Conservation (phyloP, 768 basidiomycete species). For the Mycena floridula region DNA sequence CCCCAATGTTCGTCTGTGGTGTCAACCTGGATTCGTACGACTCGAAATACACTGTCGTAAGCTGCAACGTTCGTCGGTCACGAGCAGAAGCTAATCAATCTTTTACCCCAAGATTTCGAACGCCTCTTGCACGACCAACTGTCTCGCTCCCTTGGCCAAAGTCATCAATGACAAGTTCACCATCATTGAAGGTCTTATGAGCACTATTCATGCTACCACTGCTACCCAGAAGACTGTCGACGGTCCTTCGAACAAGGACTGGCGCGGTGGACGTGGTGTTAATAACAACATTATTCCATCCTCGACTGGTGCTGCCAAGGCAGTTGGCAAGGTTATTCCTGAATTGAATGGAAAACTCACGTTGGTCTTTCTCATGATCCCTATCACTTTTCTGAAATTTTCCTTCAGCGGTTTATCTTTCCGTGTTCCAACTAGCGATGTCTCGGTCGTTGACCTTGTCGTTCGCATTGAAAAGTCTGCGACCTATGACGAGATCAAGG, state of each 20-base stretch:
- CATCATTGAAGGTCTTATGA: conserved; percentile 97
- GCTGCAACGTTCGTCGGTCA: conserved; percentile 22
- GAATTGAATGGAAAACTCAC: conserved; percentile 96
- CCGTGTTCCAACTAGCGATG: conserved; percentile 95
- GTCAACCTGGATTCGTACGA: conserved; percentile 95
- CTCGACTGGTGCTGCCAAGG: conserved; percentile 98
- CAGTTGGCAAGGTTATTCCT: conserved; percentile 98
- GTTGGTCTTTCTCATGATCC: conserved; percentile 36
- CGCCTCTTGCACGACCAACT: conserved; percentile 99
- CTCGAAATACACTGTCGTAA: conserved; percentile 76
- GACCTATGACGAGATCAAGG: conserved; percentile 89
- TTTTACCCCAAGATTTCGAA: conserved; percentile 70
- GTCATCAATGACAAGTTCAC: conserved; percentile 96
- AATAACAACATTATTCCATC: conserved; percentile 99
- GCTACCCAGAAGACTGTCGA: conserved; percentile 96
- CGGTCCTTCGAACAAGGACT: conserved; percentile 92
- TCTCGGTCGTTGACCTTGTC: conserved; percentile 97
- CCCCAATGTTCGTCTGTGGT: conserved; percentile 91
- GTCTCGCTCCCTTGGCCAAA: conserved; percentile 98
- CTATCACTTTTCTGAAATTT: conserved; percentile 1
- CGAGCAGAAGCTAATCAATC: not conserved
- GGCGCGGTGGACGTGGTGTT: conserved; percentile 94
- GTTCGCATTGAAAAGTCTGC: conserved; percentile 85
- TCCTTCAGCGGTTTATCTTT: conserved; percentile 77
- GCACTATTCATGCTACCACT: conserved; percentile 95